Percentiles rank a stretch among this genome's conserved stretches.
These are phyloP conservation scores for Scortechinia acanthostroma DNA, from an alignment of 2,329 filamentous ascomycete genomes.

Conservation along the genomic window DNA sequence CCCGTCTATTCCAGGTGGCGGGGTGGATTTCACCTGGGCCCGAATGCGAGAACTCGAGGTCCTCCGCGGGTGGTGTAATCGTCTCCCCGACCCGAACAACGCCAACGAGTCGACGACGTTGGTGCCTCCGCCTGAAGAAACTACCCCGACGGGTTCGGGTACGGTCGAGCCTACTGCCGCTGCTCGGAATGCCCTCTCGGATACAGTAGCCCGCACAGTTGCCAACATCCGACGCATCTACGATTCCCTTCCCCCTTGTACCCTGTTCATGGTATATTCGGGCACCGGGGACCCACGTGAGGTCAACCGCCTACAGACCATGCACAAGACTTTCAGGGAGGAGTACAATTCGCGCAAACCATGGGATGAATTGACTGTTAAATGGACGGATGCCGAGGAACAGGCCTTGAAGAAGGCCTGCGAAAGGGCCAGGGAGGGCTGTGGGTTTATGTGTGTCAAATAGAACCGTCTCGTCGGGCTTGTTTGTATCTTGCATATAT, in stretches of 20 bases:
- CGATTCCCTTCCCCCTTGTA: conserved; percentile 45
- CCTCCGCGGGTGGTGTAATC: conserved; percentile 49
- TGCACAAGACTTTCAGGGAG: conserved; percentile 44
- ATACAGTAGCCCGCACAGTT: conserved; percentile 38
- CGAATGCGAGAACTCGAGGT: conserved; percentile 54
- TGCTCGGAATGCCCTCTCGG: conserved; percentile 20
- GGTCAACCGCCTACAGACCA: conserved; percentile 41
- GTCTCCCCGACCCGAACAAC: conserved; percentile 33
- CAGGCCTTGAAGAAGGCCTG: conserved; percentile 48
- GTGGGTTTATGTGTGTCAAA: conserved; percentile 52
- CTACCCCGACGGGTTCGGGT: conserved; percentile 7
- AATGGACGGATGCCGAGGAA: conserved; percentile 59
- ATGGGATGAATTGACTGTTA: conserved; percentile 54
- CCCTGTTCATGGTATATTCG: conserved; percentile 54
- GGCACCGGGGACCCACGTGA: conserved; percentile 57
- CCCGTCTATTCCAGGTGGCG: conserved; percentile 32
- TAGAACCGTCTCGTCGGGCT: conserved; percentile 17
- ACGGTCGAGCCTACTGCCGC: neutral
- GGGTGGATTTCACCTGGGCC: conserved; percentile 57
- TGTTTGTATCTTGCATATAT: neutral
- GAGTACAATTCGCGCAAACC: conserved; percentile 49
- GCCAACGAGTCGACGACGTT: conserved; percentile 21
- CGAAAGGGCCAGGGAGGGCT: conserved; percentile 44
- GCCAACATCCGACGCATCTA: conserved; percentile 40
- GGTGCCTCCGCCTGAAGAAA: conserved; percentile 14